phyloP scores from a whole-genome alignment of 176 grass and related monocot genomes.

The Secale cereale region DNA sequence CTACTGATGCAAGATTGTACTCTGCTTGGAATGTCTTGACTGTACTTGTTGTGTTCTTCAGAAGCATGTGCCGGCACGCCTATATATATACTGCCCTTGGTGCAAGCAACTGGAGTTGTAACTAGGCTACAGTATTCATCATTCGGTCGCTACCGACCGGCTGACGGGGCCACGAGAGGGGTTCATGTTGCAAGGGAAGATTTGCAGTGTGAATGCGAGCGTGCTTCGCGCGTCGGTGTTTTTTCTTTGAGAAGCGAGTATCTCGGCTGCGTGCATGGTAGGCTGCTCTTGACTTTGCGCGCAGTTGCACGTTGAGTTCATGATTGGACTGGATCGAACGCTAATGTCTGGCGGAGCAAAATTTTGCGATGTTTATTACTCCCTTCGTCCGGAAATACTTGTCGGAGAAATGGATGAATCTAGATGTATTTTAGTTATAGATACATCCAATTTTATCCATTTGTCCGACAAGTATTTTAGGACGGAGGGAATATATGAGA shows the following conservation, averaged over 20 bases:
- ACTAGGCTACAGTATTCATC: not conserved
- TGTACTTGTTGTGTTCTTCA: not conserved
- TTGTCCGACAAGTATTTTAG: too few relatives aligned
- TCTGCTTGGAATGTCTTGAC: not conserved
- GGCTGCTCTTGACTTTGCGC: conserved; percentile 33
- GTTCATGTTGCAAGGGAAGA: not conserved
- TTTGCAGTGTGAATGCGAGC: conserved; percentile 1
- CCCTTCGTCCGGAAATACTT: too few relatives aligned
- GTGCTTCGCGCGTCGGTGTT: not conserved
- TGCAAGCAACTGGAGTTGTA: not conserved
- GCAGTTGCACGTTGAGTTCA: conserved; percentile 26
- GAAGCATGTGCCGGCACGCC: not conserved
- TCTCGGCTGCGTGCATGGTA: conserved; percentile 16
- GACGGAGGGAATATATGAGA: too few relatives aligned
- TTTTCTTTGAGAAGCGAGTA: not conserved
- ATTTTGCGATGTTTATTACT: not conserved
- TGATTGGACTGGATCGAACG: conserved; percentile 23
- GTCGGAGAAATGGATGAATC: too few relatives aligned
- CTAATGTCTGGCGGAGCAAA: not conserved
- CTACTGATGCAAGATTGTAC: not conserved
- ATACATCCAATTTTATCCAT: too few relatives aligned
- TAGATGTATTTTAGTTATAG: too few relatives aligned
- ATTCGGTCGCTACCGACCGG: not conserved
- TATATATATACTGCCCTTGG: not conserved
- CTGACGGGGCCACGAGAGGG: too few relatives aligned